These are phyloP conservation scores for Ulmus americana DNA, from an alignment of 331 rosid species.

Conservation along the genomic window DNA sequence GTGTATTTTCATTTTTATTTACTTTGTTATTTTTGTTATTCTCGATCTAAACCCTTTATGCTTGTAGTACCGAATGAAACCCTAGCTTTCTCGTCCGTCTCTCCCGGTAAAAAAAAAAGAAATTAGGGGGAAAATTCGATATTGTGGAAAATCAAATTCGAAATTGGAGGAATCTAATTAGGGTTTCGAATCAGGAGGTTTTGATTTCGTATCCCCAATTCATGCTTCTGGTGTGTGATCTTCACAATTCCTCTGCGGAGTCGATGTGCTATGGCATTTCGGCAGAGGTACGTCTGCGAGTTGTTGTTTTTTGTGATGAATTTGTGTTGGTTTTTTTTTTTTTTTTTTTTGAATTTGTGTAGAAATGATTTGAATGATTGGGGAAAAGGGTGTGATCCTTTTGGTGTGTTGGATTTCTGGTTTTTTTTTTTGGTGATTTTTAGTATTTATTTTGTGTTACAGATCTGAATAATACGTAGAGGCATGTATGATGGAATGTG, in stretches of 20 bases:
- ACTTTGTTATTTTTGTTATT: conserved; percentile 26
- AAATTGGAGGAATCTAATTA: conserved; percentile 37
- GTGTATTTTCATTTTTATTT: conserved; percentile 9
- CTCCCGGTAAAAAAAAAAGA: conserved; percentile 44
- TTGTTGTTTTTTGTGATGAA: neutral
- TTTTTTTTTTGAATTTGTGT: conserved; percentile 3
- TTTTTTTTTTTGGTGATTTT: conserved; percentile 27
- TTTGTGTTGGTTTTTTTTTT: conserved; percentile 2
- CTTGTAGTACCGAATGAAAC: conserved; percentile 44
- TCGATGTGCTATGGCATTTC: conserved; percentile 21
- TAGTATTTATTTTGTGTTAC: conserved; percentile 35
- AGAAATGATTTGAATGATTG: conserved; percentile 31
- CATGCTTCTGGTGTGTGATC: conserved; percentile 39
- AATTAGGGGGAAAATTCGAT: conserved; percentile 11
- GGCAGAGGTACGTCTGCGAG: conserved; percentile 47
- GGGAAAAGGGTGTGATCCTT: conserved; percentile 31
- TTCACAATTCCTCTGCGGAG: conserved; percentile 24
- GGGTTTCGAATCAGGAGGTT: conserved; percentile 46
- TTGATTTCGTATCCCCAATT: conserved; percentile 42
- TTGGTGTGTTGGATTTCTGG: conserved; percentile 16
- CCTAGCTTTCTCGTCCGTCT: conserved; percentile 57
- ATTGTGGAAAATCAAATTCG: conserved; percentile 24
- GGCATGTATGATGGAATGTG: conserved; percentile 66
- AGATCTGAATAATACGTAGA: conserved; percentile 59
- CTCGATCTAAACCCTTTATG: conserved; percentile 50